phyloP scores from a whole-genome alignment of 768 basidiomycete genomes.

The Ramaria sp. region DNA sequence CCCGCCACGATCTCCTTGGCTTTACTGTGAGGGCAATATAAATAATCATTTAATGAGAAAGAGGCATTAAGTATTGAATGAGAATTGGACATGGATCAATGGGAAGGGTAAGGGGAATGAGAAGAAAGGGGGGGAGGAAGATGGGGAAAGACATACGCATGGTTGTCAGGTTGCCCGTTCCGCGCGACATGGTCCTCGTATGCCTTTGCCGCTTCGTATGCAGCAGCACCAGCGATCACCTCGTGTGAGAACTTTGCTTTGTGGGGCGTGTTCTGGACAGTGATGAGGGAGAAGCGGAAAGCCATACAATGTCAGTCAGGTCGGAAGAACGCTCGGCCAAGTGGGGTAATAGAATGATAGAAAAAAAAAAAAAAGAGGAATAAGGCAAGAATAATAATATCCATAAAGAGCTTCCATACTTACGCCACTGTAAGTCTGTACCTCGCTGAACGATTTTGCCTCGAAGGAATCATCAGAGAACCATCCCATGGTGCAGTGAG shows the following conservation, averaged over 20 bases:
- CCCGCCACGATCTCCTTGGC: conserved; percentile 27
- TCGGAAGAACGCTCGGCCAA: too few relatives aligned
- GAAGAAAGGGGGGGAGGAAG: too few relatives aligned
- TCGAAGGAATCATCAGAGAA: conserved; percentile 31
- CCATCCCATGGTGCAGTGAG: conserved; percentile 29
- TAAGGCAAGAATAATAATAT: background rate
- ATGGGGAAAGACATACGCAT: conserved; percentile 35
- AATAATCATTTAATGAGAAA: too few relatives aligned
- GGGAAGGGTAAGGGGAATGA: too few relatives aligned
- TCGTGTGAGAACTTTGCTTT: conserved; percentile 53
- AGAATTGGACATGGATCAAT: background rate
- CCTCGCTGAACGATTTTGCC: conserved; percentile 31
- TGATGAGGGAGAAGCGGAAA: conserved; percentile 24
- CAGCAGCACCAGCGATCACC: conserved; percentile 54
- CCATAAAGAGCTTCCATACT: conserved; percentile 13
- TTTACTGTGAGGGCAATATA: conserved; percentile 24
- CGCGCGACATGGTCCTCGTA: conserved; percentile 41
- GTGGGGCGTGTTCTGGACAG: conserved; percentile 36
- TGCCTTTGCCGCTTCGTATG: conserved; percentile 57
- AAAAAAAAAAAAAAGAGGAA: background rate
- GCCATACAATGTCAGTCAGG: too few relatives aligned
- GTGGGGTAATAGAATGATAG: too few relatives aligned
- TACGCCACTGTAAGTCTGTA: conserved; percentile 12
- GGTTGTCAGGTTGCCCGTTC: conserved; percentile 38
- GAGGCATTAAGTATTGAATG: too few relatives aligned